Evolutionary conservation across 257 asterid genomes (phyloP), one percentile per base, ranked within the genome.

Genomic region (Nicotiana attenuata): DNA sequence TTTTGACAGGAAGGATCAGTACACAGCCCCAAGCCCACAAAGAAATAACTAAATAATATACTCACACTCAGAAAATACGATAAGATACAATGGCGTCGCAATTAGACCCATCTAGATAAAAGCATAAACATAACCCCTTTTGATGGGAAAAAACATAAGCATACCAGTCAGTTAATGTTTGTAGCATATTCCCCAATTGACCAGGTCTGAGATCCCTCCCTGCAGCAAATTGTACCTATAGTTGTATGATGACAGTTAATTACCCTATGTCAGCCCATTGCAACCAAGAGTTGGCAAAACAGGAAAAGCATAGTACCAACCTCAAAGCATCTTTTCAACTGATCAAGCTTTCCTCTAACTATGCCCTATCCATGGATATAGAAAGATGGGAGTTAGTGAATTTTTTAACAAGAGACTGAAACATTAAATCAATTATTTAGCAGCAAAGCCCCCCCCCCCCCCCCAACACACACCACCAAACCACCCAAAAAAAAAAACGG

Each of bases 201-300:
- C 88, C 97, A 56, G 98, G 98, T 85, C 98, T 92, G 78, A 93
- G 97, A 91, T 94, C 99, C 91, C 99, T 96, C 82, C 98, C 99
- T 63, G 97, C 99, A 13, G 99, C 98, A 88, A 96, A 93, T 90
- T 92, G 99, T 77, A 96, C 98, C 99, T 96, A 87, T 24, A 93
- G 77, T 82, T 82, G 76, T 41, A 59, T 28, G 73, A 76, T 53
- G 56, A 50, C 56, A 85, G 77, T 77, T 86, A 47, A 47, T 73
- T 73, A 47, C 61, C 57, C 22, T 35, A 47, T 14, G 16, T 47
- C 61, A 73, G 35, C 78, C 1, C 79, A 50, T 53, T 24, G 63
- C 61, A 73, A 47, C 79, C 63, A 73, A 50, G 61, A 47, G 41
- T 73, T 47, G 16, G 41, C 1, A 7, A 22, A 73, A 86, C 83